Percentiles rank a stretch among this genome's conserved stretches.
Conservation (phyloP, 2,329 filamentous ascomycete species). For the Trichophyton verrucosum region DNA sequence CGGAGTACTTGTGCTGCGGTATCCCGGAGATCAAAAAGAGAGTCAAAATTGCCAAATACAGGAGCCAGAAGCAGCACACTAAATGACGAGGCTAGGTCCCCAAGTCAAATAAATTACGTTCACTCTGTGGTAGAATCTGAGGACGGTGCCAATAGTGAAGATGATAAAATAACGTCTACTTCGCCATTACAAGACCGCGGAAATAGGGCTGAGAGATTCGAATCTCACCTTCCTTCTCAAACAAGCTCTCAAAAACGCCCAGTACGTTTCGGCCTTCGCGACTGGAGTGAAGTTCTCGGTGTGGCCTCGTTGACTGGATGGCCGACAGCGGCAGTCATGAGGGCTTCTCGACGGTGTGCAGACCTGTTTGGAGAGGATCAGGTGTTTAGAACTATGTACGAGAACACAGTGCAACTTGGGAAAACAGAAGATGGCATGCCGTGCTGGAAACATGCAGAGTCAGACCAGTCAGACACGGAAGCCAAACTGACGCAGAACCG, state of each 20-base stretch:
- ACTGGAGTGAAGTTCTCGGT: constrained; percentile 79
- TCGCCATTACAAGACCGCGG: neutral
- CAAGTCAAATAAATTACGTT: neutral
- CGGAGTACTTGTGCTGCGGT: constrained; percentile 40
- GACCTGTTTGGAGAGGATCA: constrained; percentile 63
- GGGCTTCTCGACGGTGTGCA: constrained; percentile 61
- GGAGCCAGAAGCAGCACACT: neutral
- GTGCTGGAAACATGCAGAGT: constrained; percentile 21
- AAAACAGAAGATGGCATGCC: constrained; percentile 15
- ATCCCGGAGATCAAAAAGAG: neutral
- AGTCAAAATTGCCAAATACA: neutral
- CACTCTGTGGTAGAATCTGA: neutral
- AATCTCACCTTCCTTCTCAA: neutral
- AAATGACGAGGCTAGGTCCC: neutral
- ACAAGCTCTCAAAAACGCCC: neutral
- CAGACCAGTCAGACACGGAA: constrained; percentile 11
- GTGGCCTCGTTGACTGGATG: constrained; percentile 66
- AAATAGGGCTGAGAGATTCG: neutral
- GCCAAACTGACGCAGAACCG: neutral
- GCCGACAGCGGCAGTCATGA: constrained; percentile 49
- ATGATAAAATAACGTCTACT: neutral
- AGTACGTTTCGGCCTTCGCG: constrained; percentile 38
- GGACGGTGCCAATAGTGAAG: neutral
- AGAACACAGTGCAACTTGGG: constrained; percentile 19
- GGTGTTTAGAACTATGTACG: constrained; percentile 46